Conservation (phyloP, 2,329 filamentous ascomycete genomes). For the Fusarium haematococcum region DNA sequence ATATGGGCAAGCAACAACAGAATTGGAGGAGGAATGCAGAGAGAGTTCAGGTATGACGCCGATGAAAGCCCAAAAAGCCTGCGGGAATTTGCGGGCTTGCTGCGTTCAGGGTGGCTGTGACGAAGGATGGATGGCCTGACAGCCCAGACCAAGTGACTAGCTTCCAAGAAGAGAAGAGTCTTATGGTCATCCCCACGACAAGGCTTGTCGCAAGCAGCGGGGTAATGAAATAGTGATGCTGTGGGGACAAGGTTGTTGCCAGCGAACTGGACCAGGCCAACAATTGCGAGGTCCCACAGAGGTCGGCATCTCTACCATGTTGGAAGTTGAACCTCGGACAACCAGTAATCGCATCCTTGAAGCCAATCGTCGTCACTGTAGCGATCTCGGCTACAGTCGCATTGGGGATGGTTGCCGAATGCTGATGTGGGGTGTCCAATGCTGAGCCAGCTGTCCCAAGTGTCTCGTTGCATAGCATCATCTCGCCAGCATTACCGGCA, state of each 20-base stretch:
- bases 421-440: constrained; percentile 2
- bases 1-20: constrained; percentile 4
- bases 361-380: background rate
- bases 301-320: background rate
- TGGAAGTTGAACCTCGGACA: background rate
- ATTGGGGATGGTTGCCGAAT: background rate
- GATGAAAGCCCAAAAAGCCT: constrained; percentile 19
- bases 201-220: constrained; percentile 44
- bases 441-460: background rate
- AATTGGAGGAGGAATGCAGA: background rate
- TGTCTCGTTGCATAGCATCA: constrained; percentile 16
- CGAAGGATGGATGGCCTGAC: constrained; percentile 44
- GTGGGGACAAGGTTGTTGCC: constrained; percentile 40
- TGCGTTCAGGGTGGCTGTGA: constrained; percentile 39
- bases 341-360: background rate
- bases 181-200: constrained; percentile 41
- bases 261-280: constrained; percentile 26
- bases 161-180: constrained; percentile 30
- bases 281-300: constrained; percentile 32
- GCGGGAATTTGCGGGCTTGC: constrained; percentile 44
- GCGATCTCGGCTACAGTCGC: background rate
- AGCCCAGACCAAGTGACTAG: constrained; percentile 41
- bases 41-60: constrained; percentile 15
- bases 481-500: background rate
- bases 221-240: constrained; percentile 38